phyloP scores from a whole-genome alignment of 768 basidiomycete species.

The Mrakia hoshinonis region DNA sequence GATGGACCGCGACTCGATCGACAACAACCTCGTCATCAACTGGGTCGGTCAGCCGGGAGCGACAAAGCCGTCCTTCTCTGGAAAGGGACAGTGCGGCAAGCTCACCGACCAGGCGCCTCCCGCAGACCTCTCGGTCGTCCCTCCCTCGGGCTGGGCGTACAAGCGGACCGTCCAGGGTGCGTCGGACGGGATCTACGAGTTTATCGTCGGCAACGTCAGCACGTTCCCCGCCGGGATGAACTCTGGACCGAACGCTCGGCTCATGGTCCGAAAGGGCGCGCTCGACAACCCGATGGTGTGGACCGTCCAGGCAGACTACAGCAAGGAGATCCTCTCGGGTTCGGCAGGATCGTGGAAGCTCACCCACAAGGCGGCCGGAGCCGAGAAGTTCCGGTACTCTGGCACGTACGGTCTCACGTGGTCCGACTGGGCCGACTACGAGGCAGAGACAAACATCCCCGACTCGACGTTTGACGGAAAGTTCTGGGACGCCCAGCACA shows the following conservation, averaged over 20 bases:
- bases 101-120: not conserved
- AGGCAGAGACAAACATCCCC: constrained; percentile 61
- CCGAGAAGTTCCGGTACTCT: constrained; percentile 75
- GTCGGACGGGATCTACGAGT: constrained; percentile 71
- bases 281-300: constrained; percentile 75
- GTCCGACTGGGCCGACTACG: constrained; percentile 74
- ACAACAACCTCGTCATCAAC: constrained; percentile 54
- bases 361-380: constrained; percentile 71
- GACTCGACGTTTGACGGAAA: constrained; percentile 48
- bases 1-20: constrained; percentile 68
- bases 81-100: not conserved
- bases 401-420: constrained; percentile 77
- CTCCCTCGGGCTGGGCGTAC: constrained; percentile 62
- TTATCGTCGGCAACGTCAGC: constrained; percentile 56
- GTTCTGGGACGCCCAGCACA: constrained; percentile 76
- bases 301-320: constrained; percentile 62
- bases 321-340: constrained; percentile 43
- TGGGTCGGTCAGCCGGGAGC: constrained; percentile 60
- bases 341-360: constrained; percentile 25
- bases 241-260: constrained; percentile 64
- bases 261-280: constrained; percentile 71
- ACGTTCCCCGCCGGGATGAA: constrained; percentile 39
- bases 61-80: constrained; percentile 47
- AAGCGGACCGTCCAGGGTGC: constrained; percentile 63
- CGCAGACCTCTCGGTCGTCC: constrained; percentile 46